These are phyloP conservation scores for Solanum chmielewskii DNA, from an alignment of 257 asterid genomes.

Conservation along the genomic window DNA sequence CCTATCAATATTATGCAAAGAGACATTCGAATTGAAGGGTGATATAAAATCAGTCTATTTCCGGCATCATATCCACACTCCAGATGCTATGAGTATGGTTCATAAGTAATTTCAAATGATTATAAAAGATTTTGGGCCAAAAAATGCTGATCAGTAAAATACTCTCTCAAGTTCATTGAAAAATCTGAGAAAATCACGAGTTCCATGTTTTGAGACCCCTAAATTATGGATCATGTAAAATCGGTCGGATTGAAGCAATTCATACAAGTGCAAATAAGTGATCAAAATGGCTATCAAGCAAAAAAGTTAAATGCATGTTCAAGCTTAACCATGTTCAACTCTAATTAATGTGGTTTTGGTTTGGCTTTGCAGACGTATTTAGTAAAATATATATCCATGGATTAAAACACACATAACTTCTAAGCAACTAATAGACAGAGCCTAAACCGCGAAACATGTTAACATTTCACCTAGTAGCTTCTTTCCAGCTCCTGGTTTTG, in stretches of 20 bases:
- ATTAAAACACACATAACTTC: background rate
- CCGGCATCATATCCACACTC: too few species aligned
- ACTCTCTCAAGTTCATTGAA: too few species aligned
- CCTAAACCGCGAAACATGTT: background rate
- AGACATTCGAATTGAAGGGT: too few species aligned
- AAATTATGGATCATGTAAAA: background rate
- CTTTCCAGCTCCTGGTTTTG: background rate
- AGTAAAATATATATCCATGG: background rate
- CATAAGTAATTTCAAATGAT: background rate
- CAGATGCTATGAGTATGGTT: too few species aligned
- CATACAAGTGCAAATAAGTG: background rate
- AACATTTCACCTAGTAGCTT: background rate
- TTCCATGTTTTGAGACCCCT: too few species aligned
- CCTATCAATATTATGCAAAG: too few species aligned
- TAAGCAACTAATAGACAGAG: background rate
- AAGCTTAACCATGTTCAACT: background rate
- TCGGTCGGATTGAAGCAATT: background rate
- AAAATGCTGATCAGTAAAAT: background rate
- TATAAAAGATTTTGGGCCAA: background rate
- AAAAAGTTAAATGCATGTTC: background rate
- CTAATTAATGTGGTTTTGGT: background rate
- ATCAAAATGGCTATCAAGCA: background rate
- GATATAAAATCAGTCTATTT: too few species aligned
- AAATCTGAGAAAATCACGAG: background rate
- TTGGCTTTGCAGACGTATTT: background rate